Base-by-base conservation (phyloP, 129 eudicot species). In the Artemisia argyi region DNA sequence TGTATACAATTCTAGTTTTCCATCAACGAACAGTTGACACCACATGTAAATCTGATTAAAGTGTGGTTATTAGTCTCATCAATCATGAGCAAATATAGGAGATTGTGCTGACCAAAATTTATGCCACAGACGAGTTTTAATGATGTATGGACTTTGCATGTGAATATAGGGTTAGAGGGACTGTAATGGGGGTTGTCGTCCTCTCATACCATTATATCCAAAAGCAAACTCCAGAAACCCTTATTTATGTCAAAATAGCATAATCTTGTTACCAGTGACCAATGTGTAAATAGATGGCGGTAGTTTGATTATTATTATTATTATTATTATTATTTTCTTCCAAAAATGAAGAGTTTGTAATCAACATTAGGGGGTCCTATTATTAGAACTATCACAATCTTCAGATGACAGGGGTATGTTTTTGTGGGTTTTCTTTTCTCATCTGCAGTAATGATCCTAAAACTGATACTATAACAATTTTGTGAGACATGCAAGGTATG, bases 231-330 rank as follows among this genome's bases (percentile, higher is more conserved):
- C 18, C 20, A 56, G 50, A 39, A 65, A 64, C 64, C 55, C 28
- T 74, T 39, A 54, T 42, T 32, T 71, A n/a, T 44, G 24, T 22
- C 67, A 72, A 59, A 22, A 65, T 65, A 54, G 57, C 68, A 49
- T 11, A 67, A 64, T 50, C 39, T 74, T 11, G 51, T 63, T 39
- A n/a, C 65, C 55, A 61, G 20, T 30, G n/a, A 48, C 63, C 48
- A 18, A 74, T 13, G 15, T 11, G 70, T 39, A 51, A 18, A 17
- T 49, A 73, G 67, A 35, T 19, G 3, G 12, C 51, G n/a, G 19
- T 49, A 28, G 30, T 22, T 20, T 61, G 22, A n/a, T n/a, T n/a
- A n/a, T n/a, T n/a, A n/a, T n/a, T n/a, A n/a, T n/a, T n/a, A n/a
- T n/a, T n/a, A n/a, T n/a, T n/a, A n/a, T n/a, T n/a, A n/a, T n/a